Conservation (phyloP, 805 yeast genomes). For the Ogataea salicorniae region DNA sequence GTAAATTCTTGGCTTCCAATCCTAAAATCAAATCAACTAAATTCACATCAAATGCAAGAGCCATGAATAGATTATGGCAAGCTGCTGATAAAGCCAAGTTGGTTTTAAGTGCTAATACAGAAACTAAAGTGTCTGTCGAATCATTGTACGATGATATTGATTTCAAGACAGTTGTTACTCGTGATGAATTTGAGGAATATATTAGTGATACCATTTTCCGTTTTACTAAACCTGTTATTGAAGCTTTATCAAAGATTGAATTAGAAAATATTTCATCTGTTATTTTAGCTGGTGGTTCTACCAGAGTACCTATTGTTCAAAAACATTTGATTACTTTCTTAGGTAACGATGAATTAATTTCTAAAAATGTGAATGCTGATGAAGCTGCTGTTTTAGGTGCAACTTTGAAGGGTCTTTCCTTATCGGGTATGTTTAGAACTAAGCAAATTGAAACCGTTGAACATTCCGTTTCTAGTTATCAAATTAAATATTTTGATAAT, state of each 20-base stretch:
- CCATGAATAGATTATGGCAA: conserved; percentile 65
- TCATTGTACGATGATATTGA: conserved; percentile 69
- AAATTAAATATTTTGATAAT: conserved; percentile 23
- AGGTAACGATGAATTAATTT: conserved; percentile 51
- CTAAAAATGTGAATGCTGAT: conserved; percentile 90
- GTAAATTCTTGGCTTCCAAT: conserved; percentile 49
- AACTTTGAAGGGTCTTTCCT: conserved; percentile 72
- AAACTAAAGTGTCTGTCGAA: conserved; percentile 74
- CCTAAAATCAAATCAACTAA: conserved; percentile 33
- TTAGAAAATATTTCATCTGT: conserved; percentile 42
- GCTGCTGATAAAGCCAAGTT: conserved; percentile 87
- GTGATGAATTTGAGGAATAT: conserved; percentile 74
- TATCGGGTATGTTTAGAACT: conserved; percentile 64
- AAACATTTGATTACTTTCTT: conserved; percentile 47
- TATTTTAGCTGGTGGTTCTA: conserved; percentile 83
- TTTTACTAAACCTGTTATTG: conserved; percentile 49
- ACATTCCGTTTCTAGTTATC: conserved; percentile 45
- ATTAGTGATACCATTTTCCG: conserved; percentile 40
- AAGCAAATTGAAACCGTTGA: conserved; percentile 58
- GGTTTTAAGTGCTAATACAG: conserved; percentile 82
- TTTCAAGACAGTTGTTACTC: conserved; percentile 57
- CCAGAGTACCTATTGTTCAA: conserved; percentile 86
- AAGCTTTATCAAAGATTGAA: conserved; percentile 38
- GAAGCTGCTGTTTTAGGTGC: conserved; percentile 92
- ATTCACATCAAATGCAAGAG: conserved; percentile 45